phyloP scores from a whole-genome alignment of 129 eudicot genomes.

The Ambrosia artemisiifolia region DNA sequence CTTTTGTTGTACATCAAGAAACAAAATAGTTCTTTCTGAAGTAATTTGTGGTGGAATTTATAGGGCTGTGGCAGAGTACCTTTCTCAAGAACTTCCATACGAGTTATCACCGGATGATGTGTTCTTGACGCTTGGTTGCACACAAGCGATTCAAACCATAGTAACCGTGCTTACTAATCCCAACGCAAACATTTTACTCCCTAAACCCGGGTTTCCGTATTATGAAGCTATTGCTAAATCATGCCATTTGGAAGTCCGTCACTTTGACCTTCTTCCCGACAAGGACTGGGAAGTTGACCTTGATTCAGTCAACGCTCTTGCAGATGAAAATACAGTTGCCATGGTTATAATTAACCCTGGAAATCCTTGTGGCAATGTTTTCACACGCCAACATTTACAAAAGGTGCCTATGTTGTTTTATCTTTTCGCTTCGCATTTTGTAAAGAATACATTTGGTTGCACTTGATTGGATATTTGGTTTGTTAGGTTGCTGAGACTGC shows the following conservation, averaged over 20 bases:
- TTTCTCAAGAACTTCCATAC: conserved; percentile 68
- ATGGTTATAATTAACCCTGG: conserved; percentile 86
- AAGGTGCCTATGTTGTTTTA: conserved; percentile 35
- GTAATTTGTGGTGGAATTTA: not conserved
- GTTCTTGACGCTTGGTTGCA: conserved; percentile 70
- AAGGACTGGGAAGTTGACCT: conserved; percentile 77
- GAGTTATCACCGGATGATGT: conserved; percentile 68
- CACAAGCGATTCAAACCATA: conserved; percentile 62
- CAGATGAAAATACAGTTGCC: conserved; percentile 83
- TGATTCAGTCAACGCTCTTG: conserved; percentile 60
- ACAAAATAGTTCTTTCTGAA: not conserved
- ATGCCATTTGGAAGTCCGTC: conserved; percentile 52
- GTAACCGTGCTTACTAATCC: conserved; percentile 56
- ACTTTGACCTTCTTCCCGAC: conserved; percentile 67
- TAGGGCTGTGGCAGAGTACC: conserved; percentile 76
- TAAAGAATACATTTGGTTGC: not conserved
- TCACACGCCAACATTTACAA: conserved; percentile 52
- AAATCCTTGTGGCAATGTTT: conserved; percentile 94
- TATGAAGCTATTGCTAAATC: conserved; percentile 59
- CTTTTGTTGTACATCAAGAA: not conserved
- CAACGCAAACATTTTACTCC: conserved; percentile 69
- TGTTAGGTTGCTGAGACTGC: conserved; percentile 77
- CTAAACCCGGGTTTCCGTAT: conserved; percentile 71
- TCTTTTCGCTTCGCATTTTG: not conserved
- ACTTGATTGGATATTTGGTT: not conserved